Evolutionary conservation across 2,329 filamentous ascomycete species (phyloP).

Genomic region (Aschersonia sp.): DNA sequence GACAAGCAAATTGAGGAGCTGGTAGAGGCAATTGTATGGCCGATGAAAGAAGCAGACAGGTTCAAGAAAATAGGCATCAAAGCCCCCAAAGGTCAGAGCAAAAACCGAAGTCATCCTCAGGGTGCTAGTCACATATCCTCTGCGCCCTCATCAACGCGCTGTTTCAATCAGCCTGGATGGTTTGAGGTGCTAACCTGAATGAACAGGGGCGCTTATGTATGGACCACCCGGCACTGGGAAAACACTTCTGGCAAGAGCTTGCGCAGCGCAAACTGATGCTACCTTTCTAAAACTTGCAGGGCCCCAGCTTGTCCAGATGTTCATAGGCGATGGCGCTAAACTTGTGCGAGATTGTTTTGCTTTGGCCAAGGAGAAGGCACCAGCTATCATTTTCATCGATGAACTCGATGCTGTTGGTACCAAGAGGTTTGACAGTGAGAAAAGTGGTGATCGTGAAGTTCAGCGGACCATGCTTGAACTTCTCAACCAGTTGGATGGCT

Average conservation of each 20-base stretch:
- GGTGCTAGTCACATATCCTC: background rate
- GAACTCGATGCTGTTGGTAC: slow-evolving; percentile 97
- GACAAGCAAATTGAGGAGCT: slow-evolving; percentile 99
- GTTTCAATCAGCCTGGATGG: background rate
- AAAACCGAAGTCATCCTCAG: slow-evolving; percentile 17
- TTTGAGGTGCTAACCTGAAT: slow-evolving; percentile 14
- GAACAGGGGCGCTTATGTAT: slow-evolving; percentile 96
- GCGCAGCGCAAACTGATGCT: slow-evolving; percentile 92
- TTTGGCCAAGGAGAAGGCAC: slow-evolving; percentile 94
- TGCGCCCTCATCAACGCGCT: background rate
- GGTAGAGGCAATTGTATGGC: slow-evolving; percentile 97
- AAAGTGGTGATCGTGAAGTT: slow-evolving; percentile 93
- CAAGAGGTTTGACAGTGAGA: slow-evolving; percentile 97
- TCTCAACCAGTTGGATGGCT: slow-evolving; percentile 95
- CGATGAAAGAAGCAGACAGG: slow-evolving; percentile 97
- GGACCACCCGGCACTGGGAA: slow-evolving; percentile 84
- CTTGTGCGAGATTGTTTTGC: slow-evolving; percentile 96
- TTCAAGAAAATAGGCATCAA: slow-evolving; percentile 99
- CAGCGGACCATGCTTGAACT: slow-evolving; percentile 98
- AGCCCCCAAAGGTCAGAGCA: slow-evolving; percentile 73
- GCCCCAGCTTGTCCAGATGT: slow-evolving; percentile 98
- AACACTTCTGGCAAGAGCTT: slow-evolving; percentile 85
- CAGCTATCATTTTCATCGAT: slow-evolving; percentile 98
- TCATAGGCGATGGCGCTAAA: slow-evolving; percentile 97
- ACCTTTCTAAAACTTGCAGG: slow-evolving; percentile 98